A percentile compares a stretch with the other conserved stretches of the same genome.
Evolutionary conservation across 78 protist genomes (phyloP).

Genomic region (Planoprotostelium fungivorum): DNA sequence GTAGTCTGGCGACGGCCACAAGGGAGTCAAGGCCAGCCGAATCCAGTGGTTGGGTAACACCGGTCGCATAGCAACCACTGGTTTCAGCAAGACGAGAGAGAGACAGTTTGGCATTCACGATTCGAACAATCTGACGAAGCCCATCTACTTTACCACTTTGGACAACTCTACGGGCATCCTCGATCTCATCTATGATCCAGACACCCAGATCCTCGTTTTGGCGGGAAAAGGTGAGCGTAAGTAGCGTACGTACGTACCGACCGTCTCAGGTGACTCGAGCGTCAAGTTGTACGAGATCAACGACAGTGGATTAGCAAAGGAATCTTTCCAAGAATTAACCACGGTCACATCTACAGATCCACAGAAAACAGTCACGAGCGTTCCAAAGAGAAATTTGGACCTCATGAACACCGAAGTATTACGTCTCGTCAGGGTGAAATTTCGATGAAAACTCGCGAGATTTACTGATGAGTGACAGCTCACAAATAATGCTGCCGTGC

Average conservation of each 20-base stretch:
- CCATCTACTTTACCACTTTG: conserved; percentile 33
- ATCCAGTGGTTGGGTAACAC: conserved; percentile 73
- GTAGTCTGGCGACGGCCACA: conserved; percentile 71
- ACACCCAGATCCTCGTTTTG: conserved; percentile 80
- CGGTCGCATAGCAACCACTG: conserved; percentile 69
- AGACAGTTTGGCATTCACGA: conserved; percentile 79
- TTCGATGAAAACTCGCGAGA: background rate
- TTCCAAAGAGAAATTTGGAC: conserved; percentile 84
- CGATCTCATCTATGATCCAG: conserved; percentile 85
- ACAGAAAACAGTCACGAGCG: conserved; percentile 66
- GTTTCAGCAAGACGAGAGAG: conserved; percentile 78
- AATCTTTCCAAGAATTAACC: conserved; percentile 27
- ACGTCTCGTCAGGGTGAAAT: conserved; percentile 17
- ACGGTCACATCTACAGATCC: conserved; percentile 73
- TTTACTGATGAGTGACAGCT: no score
- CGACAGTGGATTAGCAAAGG: conserved; percentile 12
- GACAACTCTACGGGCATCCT: conserved; percentile 81
- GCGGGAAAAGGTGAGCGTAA: conserved; percentile 86
- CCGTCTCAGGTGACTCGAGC: conserved; percentile 34
- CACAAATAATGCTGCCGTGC: conserved; percentile 39
- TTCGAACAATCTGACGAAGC: conserved; percentile 29
- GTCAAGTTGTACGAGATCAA: conserved; percentile 18
- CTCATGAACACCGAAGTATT: conserved; percentile 59
- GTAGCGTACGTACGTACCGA: conserved; percentile 79
- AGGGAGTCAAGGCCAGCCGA: conserved; percentile 87